Percentiles rank a stretch among this genome's conserved stretches.
Conservation (phyloP, 2,329 filamentous ascomycete genomes). For the Ramichloridium luteum region DNA sequence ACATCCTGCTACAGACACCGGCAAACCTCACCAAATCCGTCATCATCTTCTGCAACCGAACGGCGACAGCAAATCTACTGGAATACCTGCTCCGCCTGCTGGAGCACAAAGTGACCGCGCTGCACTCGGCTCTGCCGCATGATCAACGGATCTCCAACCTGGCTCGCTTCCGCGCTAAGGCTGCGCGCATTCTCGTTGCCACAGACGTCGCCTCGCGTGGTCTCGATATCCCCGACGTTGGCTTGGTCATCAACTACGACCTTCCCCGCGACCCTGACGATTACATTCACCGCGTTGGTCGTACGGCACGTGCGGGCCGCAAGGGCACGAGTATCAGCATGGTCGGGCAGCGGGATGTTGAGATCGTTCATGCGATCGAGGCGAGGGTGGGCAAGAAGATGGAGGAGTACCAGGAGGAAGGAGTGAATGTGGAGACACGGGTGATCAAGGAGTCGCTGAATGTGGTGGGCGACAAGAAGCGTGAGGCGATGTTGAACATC, state of each 20-base stretch:
- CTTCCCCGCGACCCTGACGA: slow-evolving; percentile 92
- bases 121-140: slow-evolving; percentile 81
- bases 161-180: slow-evolving; percentile 77
- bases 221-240: slow-evolving; percentile 88
- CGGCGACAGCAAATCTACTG: slow-evolving; percentile 73
- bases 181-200: slow-evolving; percentile 74
- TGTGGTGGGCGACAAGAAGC: slow-evolving; percentile 87
- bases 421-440: slow-evolving; percentile 84
- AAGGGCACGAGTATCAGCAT: slow-evolving; percentile 73
- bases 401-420: slow-evolving; percentile 75
- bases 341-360: slow-evolving; percentile 85
- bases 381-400: slow-evolving; percentile 66
- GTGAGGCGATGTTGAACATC: slow-evolving; percentile 79
- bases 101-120: slow-evolving; percentile 76
- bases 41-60: slow-evolving; percentile 93
- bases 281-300: slow-evolving; percentile 92
- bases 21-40: slow-evolving; percentile 61
- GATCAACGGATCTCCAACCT: slow-evolving; percentile 77
- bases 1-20: slow-evolving; percentile 72
- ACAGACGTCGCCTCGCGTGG: slow-evolving; percentile 91
- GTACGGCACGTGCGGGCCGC: slow-evolving; percentile 84
- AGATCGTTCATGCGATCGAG: slow-evolving; percentile 84
- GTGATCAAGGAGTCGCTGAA: slow-evolving; percentile 79
- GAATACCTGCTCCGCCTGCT: slow-evolving; percentile 79
- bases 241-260: slow-evolving; percentile 87